Base-by-base conservation (phyloP, 2,329 filamentous ascomycete genomes). In the Diaporthe citriasiana region DNA sequence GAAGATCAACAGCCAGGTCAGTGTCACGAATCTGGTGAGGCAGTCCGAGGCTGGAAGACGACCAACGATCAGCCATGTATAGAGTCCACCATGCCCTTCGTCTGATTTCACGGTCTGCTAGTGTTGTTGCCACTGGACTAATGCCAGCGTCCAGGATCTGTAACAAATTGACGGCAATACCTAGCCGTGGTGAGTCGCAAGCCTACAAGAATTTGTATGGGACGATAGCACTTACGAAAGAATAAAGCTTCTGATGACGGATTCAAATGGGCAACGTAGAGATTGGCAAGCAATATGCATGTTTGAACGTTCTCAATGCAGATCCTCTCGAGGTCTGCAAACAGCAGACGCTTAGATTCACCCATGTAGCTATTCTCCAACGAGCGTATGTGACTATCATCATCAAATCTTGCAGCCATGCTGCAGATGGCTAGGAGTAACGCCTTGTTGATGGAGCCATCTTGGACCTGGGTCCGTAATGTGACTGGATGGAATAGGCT, bases 201-300 rank as follows among this genome's bases (percentile, higher is more conserved):
- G 1, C 10, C 13, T 7, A 15, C 9, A 35, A 35, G 17, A 35
- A 4, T 27, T 3, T n/a, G 47, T 10, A 12, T 8, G 1, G 27
- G 17, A 2, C 17, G 10, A 0, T n/a, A 5, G 19, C 10, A 35
- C 25, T 47, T 35, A 65, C 59, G 59, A 15, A 65, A 47, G 27
- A 65, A 65, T 5, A 65, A 50, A 19, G 59, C 40, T 42, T 65
- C 40, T 35, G 59, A 47, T n/a, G 59, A 65, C 35, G 40, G 59
- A n/a, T 65, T 65, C 5, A 65, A 42, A n/a, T 65, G 59, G 42
- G 59, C 40, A 65, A 42, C 59, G 42, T 33, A 65, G 19, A 65
- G 40, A 42, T 50, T 47, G 27, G 40, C 59, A 9, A 65, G 59
- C 59, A 65, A 15, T 65, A 65, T 35, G 27, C 40, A 65, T 33